Evolutionary conservation across 768 basidiomycete species (phyloP).

Genomic region (Symmetrospora coprosmae): DNA sequence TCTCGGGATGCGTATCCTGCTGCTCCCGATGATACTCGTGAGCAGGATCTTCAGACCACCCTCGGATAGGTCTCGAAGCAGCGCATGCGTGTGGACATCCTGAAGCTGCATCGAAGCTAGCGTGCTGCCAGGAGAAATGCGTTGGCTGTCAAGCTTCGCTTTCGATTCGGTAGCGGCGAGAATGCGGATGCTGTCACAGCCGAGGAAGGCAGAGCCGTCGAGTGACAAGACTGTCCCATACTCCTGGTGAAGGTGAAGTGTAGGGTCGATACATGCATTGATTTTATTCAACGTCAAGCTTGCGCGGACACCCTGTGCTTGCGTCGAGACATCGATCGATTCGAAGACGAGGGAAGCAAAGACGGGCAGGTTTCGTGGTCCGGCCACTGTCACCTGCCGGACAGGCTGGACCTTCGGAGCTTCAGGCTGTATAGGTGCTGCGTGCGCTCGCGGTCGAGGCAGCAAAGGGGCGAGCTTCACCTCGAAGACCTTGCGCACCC

Average conservation of each 20-base stretch:
- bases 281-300: neutral
- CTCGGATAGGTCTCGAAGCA: neutral
- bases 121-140: neutral
- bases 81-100: neutral
- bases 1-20: constrained; percentile 2
- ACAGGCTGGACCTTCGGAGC: too few relatives aligned
- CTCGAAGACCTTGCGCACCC: neutral
- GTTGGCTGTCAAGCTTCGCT: neutral
- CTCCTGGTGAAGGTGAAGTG: too few relatives aligned
- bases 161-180: neutral
- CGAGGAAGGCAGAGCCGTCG: neutral
- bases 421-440: neutral
- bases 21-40: neutral
- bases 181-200: neutral
- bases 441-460: neutral
- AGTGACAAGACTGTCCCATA: too few relatives aligned
- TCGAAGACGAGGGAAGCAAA: neutral
- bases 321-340: constrained; percentile 1
- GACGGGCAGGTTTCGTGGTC: neutral
- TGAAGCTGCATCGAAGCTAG: neutral
- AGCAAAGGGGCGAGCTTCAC: constrained; percentile 5
- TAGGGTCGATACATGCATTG: too few relatives aligned
- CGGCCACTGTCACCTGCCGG: too few relatives aligned
- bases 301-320: neutral
- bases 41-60: neutral